phyloP scores from a whole-genome alignment of 2,329 filamentous ascomycete species.

The Ceratocystis variospora region DNA sequence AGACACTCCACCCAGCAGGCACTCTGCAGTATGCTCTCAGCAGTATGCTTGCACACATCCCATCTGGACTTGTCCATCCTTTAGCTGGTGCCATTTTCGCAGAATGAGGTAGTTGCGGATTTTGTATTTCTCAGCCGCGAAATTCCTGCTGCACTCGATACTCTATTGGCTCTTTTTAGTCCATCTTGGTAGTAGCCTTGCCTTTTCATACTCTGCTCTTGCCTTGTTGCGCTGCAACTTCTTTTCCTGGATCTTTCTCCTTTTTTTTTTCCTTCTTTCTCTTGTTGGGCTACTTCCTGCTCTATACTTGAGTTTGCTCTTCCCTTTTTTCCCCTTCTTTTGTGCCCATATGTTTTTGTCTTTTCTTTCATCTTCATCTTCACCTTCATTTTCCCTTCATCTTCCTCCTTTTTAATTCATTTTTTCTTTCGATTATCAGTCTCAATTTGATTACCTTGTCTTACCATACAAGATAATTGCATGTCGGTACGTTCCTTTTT shows the following conservation, averaged over 20 bases:
- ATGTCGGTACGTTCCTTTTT: background rate
- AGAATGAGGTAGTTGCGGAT: background rate
- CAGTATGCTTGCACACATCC: slow-evolving; percentile 4
- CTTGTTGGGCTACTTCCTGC: background rate
- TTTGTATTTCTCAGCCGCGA: background rate
- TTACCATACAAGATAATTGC: background rate
- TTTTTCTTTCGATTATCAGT: background rate
- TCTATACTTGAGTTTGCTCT: background rate
- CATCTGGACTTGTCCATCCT: slow-evolving; percentile 7
- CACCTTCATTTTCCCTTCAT: background rate
- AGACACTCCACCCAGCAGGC: too few relatives aligned
- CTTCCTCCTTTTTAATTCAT: background rate
- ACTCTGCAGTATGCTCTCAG: too few relatives aligned
- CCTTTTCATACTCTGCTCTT: too few relatives aligned
- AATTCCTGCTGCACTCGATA: slow-evolving; percentile 11
- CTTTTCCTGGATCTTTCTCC: background rate
- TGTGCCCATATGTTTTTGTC: slow-evolving; percentile 1
- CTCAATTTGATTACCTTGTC: background rate
- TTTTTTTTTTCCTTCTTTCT: slow-evolving; percentile 5
- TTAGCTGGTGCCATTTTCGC: background rate
- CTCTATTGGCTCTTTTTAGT: slow-evolving; percentile 9
- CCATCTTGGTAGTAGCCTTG: background rate
- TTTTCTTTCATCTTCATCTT: background rate
- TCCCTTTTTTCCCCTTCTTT: background rate
- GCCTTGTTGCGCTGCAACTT: background rate